Evolutionary conservation across 192 early-diverging fungal genomes (phyloP), one percentile per base, ranked within the genome.

Genomic region (Rhizophagus sp.): DNA sequence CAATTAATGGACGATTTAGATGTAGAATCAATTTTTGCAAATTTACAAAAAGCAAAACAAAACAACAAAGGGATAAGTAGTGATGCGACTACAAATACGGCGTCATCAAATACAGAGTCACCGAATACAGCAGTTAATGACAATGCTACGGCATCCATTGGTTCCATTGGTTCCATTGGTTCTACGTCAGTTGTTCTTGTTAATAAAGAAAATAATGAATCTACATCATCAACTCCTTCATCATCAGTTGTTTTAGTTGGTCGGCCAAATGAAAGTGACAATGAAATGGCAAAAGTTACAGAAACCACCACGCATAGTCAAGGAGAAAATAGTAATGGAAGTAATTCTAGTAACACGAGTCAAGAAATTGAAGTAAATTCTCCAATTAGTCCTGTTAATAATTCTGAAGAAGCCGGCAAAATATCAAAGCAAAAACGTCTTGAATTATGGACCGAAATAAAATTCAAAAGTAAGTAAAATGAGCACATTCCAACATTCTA

Each of bases 361-460:
- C 24, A 72, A 15, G 22, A 69, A 49, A n/a, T 27, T 64, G 49
- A 70, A 22, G 4, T 49, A 13, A 25, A 50, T 33, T 50, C 67
- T 27, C 62, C 79, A 50, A 22, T 8, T 12, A 64, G 33, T 50
- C 30, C 52, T 10, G 72, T 44, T 36, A 76, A 82, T 34, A 73
- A 30, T 19, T 17, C 79, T n/a, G 78, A 65, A 5, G 71, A 50
- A 5, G 27, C 71, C 34, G 84, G 83, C 41, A 87, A 83, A 67
- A 87, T 89, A 63, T 81, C 88, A 33, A 94, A 94, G 79, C 83
- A 57, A 6, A 19, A 6, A 22, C 15, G 19, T 22, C 0, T 91
- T 24, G 89, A 93, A 62, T 83, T 96, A 84, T 99, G 96, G 96
- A 91, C 95, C 63, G 93, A 96, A 68, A 88, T 99, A 78, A 99